Evolutionary conservation across 495 filamentous ascomycete species (phyloP), one percentile per base, ranked within the genome.

Genomic region (Podospora fimiseda): DNA sequence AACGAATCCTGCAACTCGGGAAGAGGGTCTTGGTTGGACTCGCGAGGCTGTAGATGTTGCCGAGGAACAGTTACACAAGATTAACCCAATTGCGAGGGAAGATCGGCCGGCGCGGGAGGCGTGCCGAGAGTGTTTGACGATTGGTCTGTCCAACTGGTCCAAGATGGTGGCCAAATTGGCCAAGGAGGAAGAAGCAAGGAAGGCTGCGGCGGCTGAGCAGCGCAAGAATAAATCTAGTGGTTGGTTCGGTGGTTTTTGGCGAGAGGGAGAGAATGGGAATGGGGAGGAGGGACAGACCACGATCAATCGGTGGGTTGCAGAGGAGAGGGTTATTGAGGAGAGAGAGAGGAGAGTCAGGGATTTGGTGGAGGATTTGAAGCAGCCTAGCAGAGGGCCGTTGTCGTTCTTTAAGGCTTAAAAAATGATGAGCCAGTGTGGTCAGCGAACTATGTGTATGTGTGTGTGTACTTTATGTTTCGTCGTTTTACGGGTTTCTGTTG

Each of bases 11-110:
- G 42, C 45, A 41, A 57, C 42, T 24, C 74, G 75, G 27, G 79
- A 85, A 40, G 79, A 83, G 49, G 90, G 89, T 1, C 75, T 96
- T 8, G 79, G 79, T 48, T 95, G 91, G 90, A 93, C 86, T 9
- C 82, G 88, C 49, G 86, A 92, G 52, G 87, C 86, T 23, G 87
- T 90, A 47, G 87, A 90, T 59, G 58, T 72, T 14, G 67, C 81
- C 44, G 75, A 80, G 50, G 76, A 81, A 53, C 73, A 77, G 56
- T 67, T 77, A 2, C 74, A 76, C 55, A 52, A 62, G 9, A 62
- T 68, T 0, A 43, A 22, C 45, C 27, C 53, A 16, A 21, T 19
- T n/a, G 13, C 20, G 8, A 20, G 16, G 39, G 42, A 22, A 21
- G 50, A 59, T 50, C 51, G 36, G 14, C 50, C 50, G 2, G 71